A percentile compares a stretch with the other conserved stretches of the same genome.
phyloP scores from a whole-genome alignment of 2,329 filamentous ascomycete species.

The Epichloe typhina region DNA sequence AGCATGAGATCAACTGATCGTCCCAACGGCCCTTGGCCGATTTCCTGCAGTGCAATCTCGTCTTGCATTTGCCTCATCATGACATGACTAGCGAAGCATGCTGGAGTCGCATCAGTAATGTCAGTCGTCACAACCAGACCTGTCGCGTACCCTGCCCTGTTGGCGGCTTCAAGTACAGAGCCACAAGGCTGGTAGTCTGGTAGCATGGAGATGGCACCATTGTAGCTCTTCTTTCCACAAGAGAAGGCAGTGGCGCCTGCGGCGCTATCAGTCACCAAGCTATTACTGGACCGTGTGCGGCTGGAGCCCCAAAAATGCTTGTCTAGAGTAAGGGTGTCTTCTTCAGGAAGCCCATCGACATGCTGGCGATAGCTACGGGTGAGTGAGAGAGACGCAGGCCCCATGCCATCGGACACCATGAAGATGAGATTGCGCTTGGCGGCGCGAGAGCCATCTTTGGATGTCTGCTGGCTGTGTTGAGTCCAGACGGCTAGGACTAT shows the following conservation, averaged over 20 bases:
- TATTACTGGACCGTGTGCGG: conserved; percentile 71
- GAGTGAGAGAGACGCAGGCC: conserved; percentile 75
- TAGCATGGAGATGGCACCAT: conserved; percentile 83
- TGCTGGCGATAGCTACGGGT: conserved; percentile 80
- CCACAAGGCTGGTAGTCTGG: conserved; percentile 80
- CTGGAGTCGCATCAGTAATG: conserved; percentile 90
- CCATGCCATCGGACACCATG: conserved; percentile 99
- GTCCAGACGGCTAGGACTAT: conserved; percentile 38
- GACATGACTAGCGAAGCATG: conserved; percentile 86
- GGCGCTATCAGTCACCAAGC: conserved; percentile 85
- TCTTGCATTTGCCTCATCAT: conserved; percentile 71
- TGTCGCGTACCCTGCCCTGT: conserved; percentile 80
- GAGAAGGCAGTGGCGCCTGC: conserved; percentile 96
- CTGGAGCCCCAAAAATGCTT: conserved; percentile 82
- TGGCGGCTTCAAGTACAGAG: conserved; percentile 85
- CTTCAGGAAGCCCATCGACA: conserved; percentile 55
- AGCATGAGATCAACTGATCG: conserved; percentile 84
- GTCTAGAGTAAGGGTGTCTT: conserved; percentile 69
- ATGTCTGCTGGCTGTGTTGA: conserved; percentile 52
- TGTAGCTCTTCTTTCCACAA: conserved; percentile 88
- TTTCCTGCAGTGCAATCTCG: conserved; percentile 80
- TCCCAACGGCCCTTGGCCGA: conserved; percentile 77
- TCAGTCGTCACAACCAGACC: conserved; percentile 91
- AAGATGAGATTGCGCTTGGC: conserved; percentile 91
- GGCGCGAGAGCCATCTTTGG: conserved; percentile 21